Base-by-base conservation (phyloP, 345 rosid genomes). In the Populus deltoides region DNA sequence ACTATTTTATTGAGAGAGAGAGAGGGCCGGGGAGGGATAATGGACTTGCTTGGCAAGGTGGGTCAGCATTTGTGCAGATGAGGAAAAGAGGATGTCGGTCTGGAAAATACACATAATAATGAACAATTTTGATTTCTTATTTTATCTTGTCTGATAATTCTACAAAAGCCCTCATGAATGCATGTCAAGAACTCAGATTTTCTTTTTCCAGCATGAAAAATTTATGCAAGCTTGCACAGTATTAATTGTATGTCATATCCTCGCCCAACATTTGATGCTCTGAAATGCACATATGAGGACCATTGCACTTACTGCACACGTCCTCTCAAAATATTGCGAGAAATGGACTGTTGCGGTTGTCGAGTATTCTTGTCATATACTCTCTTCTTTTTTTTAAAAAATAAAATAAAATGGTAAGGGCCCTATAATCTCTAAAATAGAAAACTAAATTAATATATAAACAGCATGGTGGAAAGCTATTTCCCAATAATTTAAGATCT, bases 11-110 rank as follows among this genome's bases (percentile, higher is more conserved):
- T 25, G 61, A 49, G 75, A 41, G 51, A 4, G 35, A 0, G 35
- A 31, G 68, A 12, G 39, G 57, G 49, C 20, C 61, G 31, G 70
- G 38, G 74, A 62, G 59, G 24, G 68, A 13, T 3, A 36, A 22
- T 51, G 78, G 72, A 35, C 36, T 41, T 24, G 45, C 73, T 70
- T 47, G 73, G 73, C 73, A 18, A 49, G 24, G 63, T n/a, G 63
- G 63, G 63, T n/a, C 63, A 8, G 63, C 13, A 57, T 57, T 1
- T 57, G 63, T 57, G 10, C 63, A n/a, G 0, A 8, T 18, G 57
- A 51, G 43, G 74, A 71, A 8, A 71, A 47, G 41, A 11, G 63
- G 17, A 71, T 51, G 63, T 71, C 5, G 63, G 27, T 49, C 57
- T 49, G 74, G 63, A 20, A 57, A 57, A n/a, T 57, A 57, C 29